A percentile compares a stretch with the other conserved stretches of the same genome.
Conservation (phyloP, 2,329 filamentous ascomycete species). For the Colletotrichum falcatum region DNA sequence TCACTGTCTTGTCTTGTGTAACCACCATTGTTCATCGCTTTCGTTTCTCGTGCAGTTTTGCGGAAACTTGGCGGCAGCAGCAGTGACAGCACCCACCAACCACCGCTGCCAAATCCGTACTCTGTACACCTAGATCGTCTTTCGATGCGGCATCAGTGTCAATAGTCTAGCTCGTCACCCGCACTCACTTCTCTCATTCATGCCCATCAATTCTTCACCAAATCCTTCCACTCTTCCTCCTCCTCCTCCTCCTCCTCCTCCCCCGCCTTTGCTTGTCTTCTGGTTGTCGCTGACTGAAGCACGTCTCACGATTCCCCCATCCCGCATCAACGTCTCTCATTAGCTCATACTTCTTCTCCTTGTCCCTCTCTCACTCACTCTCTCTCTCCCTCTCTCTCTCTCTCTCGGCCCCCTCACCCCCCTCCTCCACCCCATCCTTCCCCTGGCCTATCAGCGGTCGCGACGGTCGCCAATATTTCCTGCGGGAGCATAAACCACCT, state of each 20-base stretch:
- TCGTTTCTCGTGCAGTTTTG: conserved; percentile 27
- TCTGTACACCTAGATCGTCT: not conserved
- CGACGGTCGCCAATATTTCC: conserved; percentile 28
- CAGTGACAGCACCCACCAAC: not conserved
- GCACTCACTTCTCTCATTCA: not conserved
- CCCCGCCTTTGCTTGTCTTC: not conserved
- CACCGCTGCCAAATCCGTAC: not conserved
- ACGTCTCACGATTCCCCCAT: conserved; percentile 18
- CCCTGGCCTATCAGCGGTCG: conserved; percentile 26
- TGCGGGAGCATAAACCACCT: conserved; percentile 27
- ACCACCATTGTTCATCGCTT: not conserved
- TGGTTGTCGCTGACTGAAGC: conserved; percentile 26
- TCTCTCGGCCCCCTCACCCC: too few species aligned
- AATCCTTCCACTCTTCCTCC: not conserved
- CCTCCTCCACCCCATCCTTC: not conserved
- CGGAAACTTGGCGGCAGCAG: conserved; percentile 30
- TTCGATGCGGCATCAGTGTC: not conserved
- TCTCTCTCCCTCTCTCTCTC: not conserved
- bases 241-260: not conserved
- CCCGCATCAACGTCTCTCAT: conserved; percentile 17
- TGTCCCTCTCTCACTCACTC: not conserved
- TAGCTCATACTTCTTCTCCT: not conserved
- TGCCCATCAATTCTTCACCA: not conserved
- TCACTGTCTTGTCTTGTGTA: not conserved
- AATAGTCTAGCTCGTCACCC: not conserved